Base-by-base conservation (phyloP, 176 grass and related monocot genomes). In the Tillandsia fasciculata region DNA sequence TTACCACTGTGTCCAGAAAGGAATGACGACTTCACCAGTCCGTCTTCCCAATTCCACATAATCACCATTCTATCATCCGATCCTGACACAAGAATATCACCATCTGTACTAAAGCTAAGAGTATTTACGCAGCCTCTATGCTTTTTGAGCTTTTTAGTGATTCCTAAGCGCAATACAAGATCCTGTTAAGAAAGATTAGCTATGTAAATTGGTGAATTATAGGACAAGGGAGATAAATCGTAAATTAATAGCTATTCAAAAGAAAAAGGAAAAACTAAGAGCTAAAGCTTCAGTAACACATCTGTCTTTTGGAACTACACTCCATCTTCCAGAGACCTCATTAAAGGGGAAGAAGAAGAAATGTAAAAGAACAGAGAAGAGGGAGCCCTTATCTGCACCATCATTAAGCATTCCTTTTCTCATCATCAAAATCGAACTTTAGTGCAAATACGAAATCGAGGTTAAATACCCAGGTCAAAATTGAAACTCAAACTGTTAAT, bases 11-110 rank as follows among this genome's bases (percentile, higher is more conserved):
- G 88, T 1, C 78, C 88, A 15, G 92, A 84, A 79, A 89, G 70
- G 70, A 89, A 68, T 1, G 79, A 64, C 6, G 54, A 53, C 18
- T 72, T 66, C 1, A 73, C 33, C 49, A 9, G 33, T 0, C 48
- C 75, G 17, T 52, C 64, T n/a, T 85, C 72, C 92, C 86, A 89
- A 69, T 91, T 76, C 92, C 88, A 89, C 13, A 96, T 15, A 51
- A 73, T 70, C 14, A 82, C 58, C 17, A 20, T 87, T 65, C 59
- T 63, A 51, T 96, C 92, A 14, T 86, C 83, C 0, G 92, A 84
- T 0, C 88, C 81, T 1, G 88, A 91, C 15, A 96, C 48, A 50
- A 96, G 83, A 70, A 89, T 63, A 11, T 73, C 86, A 56, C 92
- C 92, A 27, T 86, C 79, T 8, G 23, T 33, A 29, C 80, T 91